A percentile compares a stretch with the other conserved stretches of the same genome.
Conservation (phyloP, 208 protist species). For the Kentomonas sorsogonicus region DNA sequence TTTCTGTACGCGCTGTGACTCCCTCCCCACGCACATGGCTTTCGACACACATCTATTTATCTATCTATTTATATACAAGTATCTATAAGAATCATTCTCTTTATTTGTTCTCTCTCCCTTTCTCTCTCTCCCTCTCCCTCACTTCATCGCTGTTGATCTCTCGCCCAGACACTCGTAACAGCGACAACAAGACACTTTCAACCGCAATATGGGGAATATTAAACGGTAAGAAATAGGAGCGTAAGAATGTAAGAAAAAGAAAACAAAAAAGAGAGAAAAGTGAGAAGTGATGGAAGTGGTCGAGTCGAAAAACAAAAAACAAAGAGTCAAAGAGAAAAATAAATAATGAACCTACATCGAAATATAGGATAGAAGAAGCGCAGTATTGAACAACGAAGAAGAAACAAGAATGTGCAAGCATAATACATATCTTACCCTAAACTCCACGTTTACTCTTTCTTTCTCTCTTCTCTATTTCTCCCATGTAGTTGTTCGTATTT, state of each 20-base stretch:
- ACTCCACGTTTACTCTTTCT: constrained; percentile 1
- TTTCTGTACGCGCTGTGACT: constrained; percentile 9
- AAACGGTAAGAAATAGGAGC: too few relatives aligned
- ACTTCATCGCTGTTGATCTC: neutral
- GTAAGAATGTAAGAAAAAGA: neutral
- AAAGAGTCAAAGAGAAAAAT: neutral
- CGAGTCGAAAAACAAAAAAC: neutral
- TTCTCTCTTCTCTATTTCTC: neutral
- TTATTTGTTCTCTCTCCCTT: neutral
- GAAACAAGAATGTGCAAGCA: neutral
- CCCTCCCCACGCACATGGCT: neutral
- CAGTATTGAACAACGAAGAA: neutral
- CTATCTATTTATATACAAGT: neutral
- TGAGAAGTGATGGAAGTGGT: too few relatives aligned
- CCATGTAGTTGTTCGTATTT: neutral
- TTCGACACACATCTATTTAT: constrained; percentile 1
- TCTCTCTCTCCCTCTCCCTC: neutral
- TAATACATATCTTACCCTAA: neutral
- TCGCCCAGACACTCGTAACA: too few relatives aligned
- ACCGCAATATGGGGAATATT: too few relatives aligned
- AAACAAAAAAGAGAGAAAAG: constrained; percentile 6
- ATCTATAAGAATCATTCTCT: neutral
- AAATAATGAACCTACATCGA: neutral
- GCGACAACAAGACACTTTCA: too few relatives aligned
- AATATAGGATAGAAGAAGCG: constrained; percentile 1